Evolutionary conservation across 2,329 filamentous ascomycete species (phyloP), one percentile per base, ranked within the genome.

Genomic region (Ophiosphaerella herpotricha): DNA sequence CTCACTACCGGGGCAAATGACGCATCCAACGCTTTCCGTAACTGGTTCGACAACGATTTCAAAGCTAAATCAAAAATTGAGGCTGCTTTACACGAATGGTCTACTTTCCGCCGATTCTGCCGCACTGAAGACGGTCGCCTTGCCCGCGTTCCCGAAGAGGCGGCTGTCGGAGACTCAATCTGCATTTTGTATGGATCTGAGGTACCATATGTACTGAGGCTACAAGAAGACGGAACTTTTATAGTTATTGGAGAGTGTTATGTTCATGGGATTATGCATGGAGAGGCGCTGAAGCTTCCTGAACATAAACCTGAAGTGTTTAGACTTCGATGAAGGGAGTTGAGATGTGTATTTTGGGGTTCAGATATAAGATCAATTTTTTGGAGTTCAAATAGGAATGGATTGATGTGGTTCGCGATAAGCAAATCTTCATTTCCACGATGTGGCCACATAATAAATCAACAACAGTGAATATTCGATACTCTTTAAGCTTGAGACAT

Each of bases 241-340:
- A 43, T 5, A 3, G 14, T 43, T 12, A 12, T 43, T 16, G 40
- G 40, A 14, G 40, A 43, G 33, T 43, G 40, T 29, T 43, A 43
- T 12, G 29, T 43, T 5, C 40, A 43, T 24, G 40, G 40, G 4
- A 29, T 43, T 7, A 43, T 43, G 40, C 14, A 36, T 21, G 40
- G 40, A 11, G 40, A 43, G 31, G 40, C 40, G 18, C 18, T 43
- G 18, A 11, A 35, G 14, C 8, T 35, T 11, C 8, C 8, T 12
- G 3, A n/a, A 13, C 7, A 12, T 7, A 7, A 16, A 13, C 8
- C 33, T 7, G 11, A 16, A 13, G 14, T 12, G 7, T 8, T 14
- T 7, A 5, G 9, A 11, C 14, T 35, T 7, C 33, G 14, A 14
- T 35, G 12, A 35, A 3, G 2, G 18, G 18, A 21, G 18, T 21